Evolutionary conservation across 1,284 basidiomycete species (phyloP).

Genomic region (Leccinum subrobustum): DNA sequence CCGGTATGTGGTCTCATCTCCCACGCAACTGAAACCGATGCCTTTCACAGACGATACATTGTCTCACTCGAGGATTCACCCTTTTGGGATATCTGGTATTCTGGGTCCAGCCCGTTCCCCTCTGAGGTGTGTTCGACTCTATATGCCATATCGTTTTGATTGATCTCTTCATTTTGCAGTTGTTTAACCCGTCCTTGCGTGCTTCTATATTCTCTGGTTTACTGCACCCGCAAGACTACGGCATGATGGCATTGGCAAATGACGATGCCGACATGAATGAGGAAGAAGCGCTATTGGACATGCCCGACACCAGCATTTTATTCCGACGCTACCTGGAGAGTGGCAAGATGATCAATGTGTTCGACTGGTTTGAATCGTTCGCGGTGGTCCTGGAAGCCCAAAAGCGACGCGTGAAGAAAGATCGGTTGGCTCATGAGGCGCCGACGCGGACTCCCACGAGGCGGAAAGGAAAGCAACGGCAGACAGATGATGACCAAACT

Average conservation of each 20-base stretch:
- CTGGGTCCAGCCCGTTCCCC: conserved; percentile 59
- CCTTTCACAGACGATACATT: conserved; percentile 39
- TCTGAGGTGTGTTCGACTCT: conserved; percentile 46
- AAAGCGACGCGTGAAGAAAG: conserved; percentile 28
- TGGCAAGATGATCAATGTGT: conserved; percentile 76
- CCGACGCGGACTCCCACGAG: conserved; percentile 24
- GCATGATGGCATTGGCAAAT: conserved; percentile 10
- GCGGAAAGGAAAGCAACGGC: conserved; percentile 28
- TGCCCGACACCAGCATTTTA: conserved; percentile 72
- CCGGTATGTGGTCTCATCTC: conserved; percentile 38
- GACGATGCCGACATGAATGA: conserved; percentile 20
- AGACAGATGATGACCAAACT: conserved; percentile 19
- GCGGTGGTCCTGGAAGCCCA: conserved; percentile 59
- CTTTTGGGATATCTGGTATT: conserved; percentile 74
- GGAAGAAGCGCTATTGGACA: conserved; percentile 40
- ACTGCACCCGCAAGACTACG: conserved; percentile 55
- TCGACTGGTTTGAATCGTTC: conserved; percentile 80
- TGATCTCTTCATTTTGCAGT: conserved; percentile 36
- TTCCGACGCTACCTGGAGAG: conserved; percentile 73
- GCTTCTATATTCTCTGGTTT: conserved; percentile 59
- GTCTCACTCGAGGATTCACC: conserved; percentile 46
- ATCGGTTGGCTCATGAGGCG: conserved; percentile 13
- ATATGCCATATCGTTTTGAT: not conserved
- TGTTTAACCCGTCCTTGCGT: conserved; percentile 68
- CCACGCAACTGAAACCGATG: not conserved